A percentile compares a stretch with the other conserved stretches of the same genome.
phyloP scores from a whole-genome alignment of 345 rosid species.

The Populus euphratica region DNA sequence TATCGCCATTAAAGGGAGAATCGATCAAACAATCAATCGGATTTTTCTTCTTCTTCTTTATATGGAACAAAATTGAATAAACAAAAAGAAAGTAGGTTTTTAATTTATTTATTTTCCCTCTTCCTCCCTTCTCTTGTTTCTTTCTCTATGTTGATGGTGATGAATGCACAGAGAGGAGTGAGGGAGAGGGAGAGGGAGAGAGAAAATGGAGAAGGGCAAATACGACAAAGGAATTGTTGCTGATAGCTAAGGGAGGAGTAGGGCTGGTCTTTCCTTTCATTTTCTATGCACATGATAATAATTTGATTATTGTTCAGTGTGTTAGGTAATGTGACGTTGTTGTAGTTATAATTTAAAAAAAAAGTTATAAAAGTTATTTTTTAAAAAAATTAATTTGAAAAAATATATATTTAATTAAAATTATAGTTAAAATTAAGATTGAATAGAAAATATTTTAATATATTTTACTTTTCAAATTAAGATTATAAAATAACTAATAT shows the following conservation, averaged over 20 bases:
- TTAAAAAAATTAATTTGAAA: too few relatives aligned
- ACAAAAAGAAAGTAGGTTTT: neutral
- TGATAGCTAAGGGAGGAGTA: too few relatives aligned
- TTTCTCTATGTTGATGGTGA: neutral
- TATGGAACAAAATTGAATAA: neutral
- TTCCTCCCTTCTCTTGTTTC: neutral
- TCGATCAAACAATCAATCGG: neutral
- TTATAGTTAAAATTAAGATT: too few relatives aligned
- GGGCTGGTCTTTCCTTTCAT: too few relatives aligned
- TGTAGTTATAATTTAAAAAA: rapidly evolving
- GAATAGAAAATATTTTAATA: too few relatives aligned
- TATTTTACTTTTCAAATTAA: too few relatives aligned
- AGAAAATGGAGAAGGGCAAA: neutral
- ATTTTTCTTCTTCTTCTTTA: neutral
- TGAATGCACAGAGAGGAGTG: neutral
- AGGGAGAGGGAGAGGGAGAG: neutral
- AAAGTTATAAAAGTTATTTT: too few relatives aligned
- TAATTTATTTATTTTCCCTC: neutral
- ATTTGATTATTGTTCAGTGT: too few relatives aligned
- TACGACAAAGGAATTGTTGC: neutral
- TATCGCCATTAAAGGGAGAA: neutral
- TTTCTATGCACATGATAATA: too few relatives aligned
- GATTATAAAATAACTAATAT: too few relatives aligned
- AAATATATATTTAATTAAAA: too few relatives aligned
- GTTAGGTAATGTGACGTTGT: too few relatives aligned